Evolutionary conservation across 2,329 filamentous ascomycete species (phyloP), one percentile per base, ranked within the genome.

Genomic region (Fusarium sp.): DNA sequence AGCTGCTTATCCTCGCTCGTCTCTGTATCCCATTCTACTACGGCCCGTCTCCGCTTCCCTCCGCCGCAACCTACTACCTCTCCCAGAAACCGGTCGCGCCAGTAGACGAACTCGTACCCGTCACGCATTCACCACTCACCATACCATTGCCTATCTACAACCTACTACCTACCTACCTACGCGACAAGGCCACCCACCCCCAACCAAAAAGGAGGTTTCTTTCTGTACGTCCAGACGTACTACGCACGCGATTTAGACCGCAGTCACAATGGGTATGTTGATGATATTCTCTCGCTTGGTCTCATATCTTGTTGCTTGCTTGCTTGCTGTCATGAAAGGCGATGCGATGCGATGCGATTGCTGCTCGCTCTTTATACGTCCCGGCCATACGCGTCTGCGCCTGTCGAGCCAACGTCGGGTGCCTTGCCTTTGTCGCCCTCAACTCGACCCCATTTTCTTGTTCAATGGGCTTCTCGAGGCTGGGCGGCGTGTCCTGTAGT

Each of bases 241-340:
- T 48, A 65, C 61, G 45, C 53, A 61, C 61, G 47, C 54, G 60
- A 61, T 19, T 61, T 46, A 59, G 38, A 66, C 44, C 53, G 46
- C 50, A 64, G 56, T 67, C 68, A 66, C 64, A 64, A 71, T 71
- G 69, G 69, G 69, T 71, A 71, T 55, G 69, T 72, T 61, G 60
- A 62, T 59, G 50, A 61, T 56, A 48, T 58, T 67, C 65, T 58
- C 61, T 64, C 65, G 68, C 65, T 67, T 64, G 55, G 35, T 56
- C 32, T 54, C 36, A 34, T 34, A 25, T 53, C 44, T n/a, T 26
- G 4, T 12, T 19, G 19, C 19, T 19, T 19, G 19, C 19, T 19
- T 19, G 19, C 35, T 13, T 29, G 31, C 31, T 46, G 26, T 19
- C 39, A 25, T 19, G 19, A 19, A 19, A 19, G 19, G 19, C 19